phyloP scores from a whole-genome alignment of 129 eudicot species.

The Arctium lappa region DNA sequence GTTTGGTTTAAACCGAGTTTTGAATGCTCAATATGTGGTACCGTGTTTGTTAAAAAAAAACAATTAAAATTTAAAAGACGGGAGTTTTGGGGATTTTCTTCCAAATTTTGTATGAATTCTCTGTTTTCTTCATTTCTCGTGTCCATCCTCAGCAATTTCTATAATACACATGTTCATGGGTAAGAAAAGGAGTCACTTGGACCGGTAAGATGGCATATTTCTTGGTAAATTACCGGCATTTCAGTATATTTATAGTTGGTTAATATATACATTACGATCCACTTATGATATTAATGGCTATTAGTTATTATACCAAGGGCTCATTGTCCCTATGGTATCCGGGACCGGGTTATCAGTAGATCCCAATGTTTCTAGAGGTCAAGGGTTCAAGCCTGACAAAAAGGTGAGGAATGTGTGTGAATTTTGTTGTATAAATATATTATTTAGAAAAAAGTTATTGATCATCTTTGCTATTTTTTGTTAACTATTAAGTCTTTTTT shows the following conservation, averaged over 20 bases:
- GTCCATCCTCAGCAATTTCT: not conserved
- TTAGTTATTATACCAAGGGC: not conserved
- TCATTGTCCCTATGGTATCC: not conserved
- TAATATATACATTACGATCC: too few species aligned
- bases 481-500: not conserved
- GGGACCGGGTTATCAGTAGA: not conserved
- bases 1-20: not conserved
- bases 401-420: not conserved
- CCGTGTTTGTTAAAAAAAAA: not conserved
- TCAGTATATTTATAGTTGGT: too few species aligned
- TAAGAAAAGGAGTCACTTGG: not conserved
- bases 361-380: not conserved
- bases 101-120: not conserved
- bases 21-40: not conserved
- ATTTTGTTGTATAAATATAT: too few species aligned
- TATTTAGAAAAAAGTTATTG: not conserved
- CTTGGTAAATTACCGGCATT: too few species aligned
- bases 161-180: not conserved
- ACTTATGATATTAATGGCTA: not conserved
- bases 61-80: not conserved
- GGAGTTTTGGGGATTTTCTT: not conserved
- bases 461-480: not conserved
- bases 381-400: not conserved
- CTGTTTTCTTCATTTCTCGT: not conserved
- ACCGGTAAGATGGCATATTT: not conserved